A percentile compares a stretch with the other conserved stretches of the same genome.
Evolutionary conservation across 23 red algal species (phyloP).

Genomic region (Rhodosorus marinus): DNA sequence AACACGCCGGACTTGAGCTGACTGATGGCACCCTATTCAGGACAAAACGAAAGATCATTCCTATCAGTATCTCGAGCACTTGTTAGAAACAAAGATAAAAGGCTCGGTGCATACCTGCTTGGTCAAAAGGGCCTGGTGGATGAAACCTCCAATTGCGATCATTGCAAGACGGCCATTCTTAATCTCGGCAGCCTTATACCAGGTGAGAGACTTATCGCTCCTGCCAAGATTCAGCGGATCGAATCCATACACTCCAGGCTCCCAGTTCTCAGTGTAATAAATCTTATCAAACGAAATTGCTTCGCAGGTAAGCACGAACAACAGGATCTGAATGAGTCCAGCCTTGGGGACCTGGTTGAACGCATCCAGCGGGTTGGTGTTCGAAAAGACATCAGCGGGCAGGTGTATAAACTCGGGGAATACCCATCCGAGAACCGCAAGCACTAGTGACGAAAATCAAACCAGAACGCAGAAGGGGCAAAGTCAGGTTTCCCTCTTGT

Average conservation of each 20-base stretch:
- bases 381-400: conserved; percentile 24
- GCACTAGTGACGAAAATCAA: too few species aligned
- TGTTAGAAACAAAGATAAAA: too few species aligned
- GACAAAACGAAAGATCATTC: too few species aligned
- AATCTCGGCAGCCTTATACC: conserved; percentile 61
- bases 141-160: conserved; percentile 72
- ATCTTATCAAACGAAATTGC: conserved; percentile 39
- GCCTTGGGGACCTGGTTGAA: conserved; percentile 19
- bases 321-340: conserved; percentile 44
- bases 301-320: conserved; percentile 56
- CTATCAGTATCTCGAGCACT: too few species aligned
- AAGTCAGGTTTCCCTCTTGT: too few species aligned
- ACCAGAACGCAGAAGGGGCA: too few species aligned
- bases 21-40: too few species aligned
- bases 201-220: conserved; percentile 25
- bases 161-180: conserved; percentile 99
- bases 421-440: conserved; percentile 66
- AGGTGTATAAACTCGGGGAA: conserved; percentile 55
- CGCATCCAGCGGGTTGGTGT: conserved; percentile 54
- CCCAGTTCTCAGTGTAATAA: conserved; percentile 15
- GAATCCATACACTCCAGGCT: conserved; percentile 44
- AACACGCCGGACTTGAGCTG: too few species aligned
- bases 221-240: conserved; percentile 75
- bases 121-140: conserved; percentile 20
- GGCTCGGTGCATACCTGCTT: too few species aligned